Evolutionary conservation across 2,329 filamentous ascomycete genomes (phyloP).

Genomic region (Cercospora nicotianae): DNA sequence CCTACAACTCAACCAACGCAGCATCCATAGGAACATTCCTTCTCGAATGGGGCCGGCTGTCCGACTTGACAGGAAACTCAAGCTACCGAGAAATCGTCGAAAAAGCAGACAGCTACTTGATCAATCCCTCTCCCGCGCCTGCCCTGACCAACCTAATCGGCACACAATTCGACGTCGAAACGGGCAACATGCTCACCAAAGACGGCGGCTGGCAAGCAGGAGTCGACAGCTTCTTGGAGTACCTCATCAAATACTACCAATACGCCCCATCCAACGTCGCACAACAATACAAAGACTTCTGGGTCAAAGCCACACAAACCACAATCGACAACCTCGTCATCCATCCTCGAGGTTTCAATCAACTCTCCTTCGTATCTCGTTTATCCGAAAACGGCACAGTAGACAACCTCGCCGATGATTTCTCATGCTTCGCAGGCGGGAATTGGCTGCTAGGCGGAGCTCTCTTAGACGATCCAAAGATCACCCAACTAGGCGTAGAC

Average conservation of each 20-base stretch:
- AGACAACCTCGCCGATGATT: constrained; percentile 26
- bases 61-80: constrained; percentile 30
- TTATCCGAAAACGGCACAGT: constrained; percentile 18
- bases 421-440: constrained; percentile 39
- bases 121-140: constrained; percentile 16
- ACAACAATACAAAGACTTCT: constrained; percentile 33
- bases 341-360: constrained; percentile 32
- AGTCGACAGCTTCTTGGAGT: constrained; percentile 39
- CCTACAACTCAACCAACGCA: constrained; percentile 29
- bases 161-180: constrained; percentile 28
- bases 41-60: constrained; percentile 31
- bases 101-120: constrained; percentile 17
- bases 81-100: constrained; percentile 20
- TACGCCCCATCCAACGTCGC: constrained; percentile 31
- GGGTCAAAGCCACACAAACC: constrained; percentile 35
- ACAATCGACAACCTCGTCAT: constrained; percentile 36
- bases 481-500: constrained; percentile 33
- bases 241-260: constrained; percentile 39
- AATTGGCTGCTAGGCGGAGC: constrained; percentile 37
- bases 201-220: constrained; percentile 38
- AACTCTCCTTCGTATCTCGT: constrained; percentile 28
- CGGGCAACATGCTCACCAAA: constrained; percentile 32
- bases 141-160: constrained; percentile 36
- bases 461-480: constrained; percentile 29
- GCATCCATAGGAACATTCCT: constrained; percentile 28